Percentiles rank a stretch among this genome's conserved stretches.
phyloP scores from a whole-genome alignment of 306 rosid genomes.

The Ammopiptanthus mongolicus region DNA sequence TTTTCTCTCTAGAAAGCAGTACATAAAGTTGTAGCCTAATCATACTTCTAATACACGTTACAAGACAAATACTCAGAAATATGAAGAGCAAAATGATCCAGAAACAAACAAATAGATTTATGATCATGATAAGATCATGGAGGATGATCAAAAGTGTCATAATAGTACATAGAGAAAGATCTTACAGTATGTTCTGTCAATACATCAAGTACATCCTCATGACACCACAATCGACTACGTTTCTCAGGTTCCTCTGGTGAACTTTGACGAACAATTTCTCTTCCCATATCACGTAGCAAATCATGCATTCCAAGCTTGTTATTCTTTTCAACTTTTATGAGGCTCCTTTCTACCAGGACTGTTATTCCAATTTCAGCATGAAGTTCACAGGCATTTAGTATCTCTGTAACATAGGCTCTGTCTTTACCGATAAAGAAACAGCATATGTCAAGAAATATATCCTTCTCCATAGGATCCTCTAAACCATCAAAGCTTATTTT shows the following conservation, averaged over 20 bases:
- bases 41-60: not conserved
- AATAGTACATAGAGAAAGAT: not conserved
- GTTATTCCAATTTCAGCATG: not conserved
- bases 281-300: conserved; percentile 26
- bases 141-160: not conserved
- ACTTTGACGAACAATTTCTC: conserved; percentile 1
- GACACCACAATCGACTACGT: conserved; percentile 13
- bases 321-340: not conserved
- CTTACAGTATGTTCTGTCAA: not conserved
- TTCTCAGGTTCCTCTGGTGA: not conserved
- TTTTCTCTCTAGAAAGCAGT: not conserved
- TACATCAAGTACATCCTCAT: not conserved
- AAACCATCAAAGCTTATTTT: conserved; percentile 15
- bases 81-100: too few relatives aligned
- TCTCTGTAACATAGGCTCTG: not conserved
- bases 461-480: not conserved
- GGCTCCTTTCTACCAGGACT: conserved; percentile 8
- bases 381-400: not conserved
- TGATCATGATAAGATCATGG: not conserved
- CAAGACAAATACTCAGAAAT: not conserved
- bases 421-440: conserved; percentile 21
- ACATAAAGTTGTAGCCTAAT: not conserved
- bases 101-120: not conserved
- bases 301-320: conserved; percentile 4
- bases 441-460: conserved; percentile 22